phyloP scores from a whole-genome alignment of 495 filamentous ascomycete genomes.

The Penicillium desertorum region DNA sequence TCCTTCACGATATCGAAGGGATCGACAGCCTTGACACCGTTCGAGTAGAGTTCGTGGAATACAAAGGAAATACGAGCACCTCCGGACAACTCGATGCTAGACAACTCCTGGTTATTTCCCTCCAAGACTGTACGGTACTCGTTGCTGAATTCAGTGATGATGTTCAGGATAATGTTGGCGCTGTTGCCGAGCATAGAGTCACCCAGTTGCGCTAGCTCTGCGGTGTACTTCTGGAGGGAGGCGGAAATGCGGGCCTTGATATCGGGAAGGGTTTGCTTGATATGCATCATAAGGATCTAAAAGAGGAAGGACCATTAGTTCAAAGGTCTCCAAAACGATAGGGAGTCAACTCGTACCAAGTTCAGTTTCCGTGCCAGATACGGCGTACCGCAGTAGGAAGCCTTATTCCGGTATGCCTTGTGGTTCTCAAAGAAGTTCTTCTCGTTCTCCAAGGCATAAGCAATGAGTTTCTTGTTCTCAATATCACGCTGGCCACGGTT shows the following conservation, averaged over 20 bases:
- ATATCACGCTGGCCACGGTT: conserved; percentile 99
- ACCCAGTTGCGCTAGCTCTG: conserved; percentile 79
- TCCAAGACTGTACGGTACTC: conserved; percentile 96
- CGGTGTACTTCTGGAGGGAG: conserved; percentile 86
- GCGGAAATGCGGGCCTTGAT: conserved; percentile 94
- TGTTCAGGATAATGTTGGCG: conserved; percentile 93
- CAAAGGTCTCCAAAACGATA: neutral
- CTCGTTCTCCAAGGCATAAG: conserved; percentile 90
- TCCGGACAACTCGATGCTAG: conserved; percentile 89
- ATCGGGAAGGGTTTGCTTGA: conserved; percentile 98
- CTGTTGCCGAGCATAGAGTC: conserved; percentile 97
- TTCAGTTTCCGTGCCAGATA: conserved; percentile 97
- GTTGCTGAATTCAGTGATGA: conserved; percentile 98
- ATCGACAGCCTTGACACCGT: conserved; percentile 97
- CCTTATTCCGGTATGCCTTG: conserved; percentile 98
- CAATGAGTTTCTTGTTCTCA: conserved; percentile 91
- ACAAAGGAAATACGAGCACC: conserved; percentile 99
- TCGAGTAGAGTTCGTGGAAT: conserved; percentile 97
- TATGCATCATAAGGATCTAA: conserved; percentile 99
- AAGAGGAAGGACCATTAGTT: conserved; percentile 8
- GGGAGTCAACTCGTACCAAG: conserved; percentile 52
- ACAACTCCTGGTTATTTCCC: conserved; percentile 93
- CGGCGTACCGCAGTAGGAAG: conserved; percentile 95
- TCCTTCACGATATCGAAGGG: conserved; percentile 98
- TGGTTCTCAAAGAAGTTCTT: conserved; percentile 98